A percentile compares a stretch with the other conserved stretches of the same genome.
Evolutionary conservation across 2,329 filamentous ascomycete species (phyloP).

Genomic region (Amauroascus verrucosus): DNA sequence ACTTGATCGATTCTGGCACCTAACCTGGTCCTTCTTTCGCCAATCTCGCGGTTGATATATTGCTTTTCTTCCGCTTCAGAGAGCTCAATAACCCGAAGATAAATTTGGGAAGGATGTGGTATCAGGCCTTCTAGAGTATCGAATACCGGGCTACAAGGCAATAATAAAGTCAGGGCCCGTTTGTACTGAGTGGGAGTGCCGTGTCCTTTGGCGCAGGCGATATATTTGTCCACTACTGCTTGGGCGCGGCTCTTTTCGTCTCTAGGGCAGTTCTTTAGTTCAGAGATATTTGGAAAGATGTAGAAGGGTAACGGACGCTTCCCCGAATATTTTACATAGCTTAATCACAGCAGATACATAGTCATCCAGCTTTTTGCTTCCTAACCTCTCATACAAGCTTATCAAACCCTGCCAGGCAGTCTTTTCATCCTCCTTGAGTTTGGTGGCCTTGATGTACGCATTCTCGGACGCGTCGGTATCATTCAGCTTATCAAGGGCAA

Average conservation of each 20-base stretch:
- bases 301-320: constrained; percentile 40
- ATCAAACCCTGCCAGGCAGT: constrained; percentile 86
- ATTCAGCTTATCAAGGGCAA: constrained; percentile 68
- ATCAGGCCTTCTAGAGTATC: constrained; percentile 71
- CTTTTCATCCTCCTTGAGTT: constrained; percentile 61
- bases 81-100: constrained; percentile 71
- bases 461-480: constrained; percentile 62
- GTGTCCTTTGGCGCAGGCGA: constrained; percentile 60
- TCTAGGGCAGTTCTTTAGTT: constrained; percentile 24
- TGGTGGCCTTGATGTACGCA: constrained; percentile 62
- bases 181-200: constrained; percentile 66
- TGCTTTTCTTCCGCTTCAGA: constrained; percentile 79
- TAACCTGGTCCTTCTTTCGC: constrained; percentile 74
- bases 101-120: constrained; percentile 67
- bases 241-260: constrained; percentile 52
- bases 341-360: constrained; percentile 65
- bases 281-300: not conserved
- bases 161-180: constrained; percentile 60
- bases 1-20: constrained; percentile 77
- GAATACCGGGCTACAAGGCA: constrained; percentile 76
- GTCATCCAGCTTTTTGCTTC: constrained; percentile 54
- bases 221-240: constrained; percentile 65
- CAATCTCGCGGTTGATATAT: constrained; percentile 80
- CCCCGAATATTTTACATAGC: constrained; percentile 63
- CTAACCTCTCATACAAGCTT: constrained; percentile 73